Evolutionary conservation across 306 rosid genomes (phyloP).

Genomic region (Fagus sylvatica): DNA sequence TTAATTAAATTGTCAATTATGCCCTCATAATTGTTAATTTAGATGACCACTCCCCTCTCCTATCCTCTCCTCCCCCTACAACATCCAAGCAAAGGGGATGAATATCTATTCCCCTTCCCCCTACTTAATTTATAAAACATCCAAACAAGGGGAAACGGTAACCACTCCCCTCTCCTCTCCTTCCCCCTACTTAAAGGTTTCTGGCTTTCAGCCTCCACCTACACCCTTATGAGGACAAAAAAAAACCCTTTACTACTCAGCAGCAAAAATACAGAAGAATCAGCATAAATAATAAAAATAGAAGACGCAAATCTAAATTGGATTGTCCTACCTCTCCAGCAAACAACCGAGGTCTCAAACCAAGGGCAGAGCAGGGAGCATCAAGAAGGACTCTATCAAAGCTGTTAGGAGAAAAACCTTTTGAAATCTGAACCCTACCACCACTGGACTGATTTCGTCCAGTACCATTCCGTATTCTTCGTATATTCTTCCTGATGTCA

Average conservation of each 20-base stretch:
- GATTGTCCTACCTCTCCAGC: constrained; percentile 71
- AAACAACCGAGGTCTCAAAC: constrained; percentile 90
- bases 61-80: too few species aligned
- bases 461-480: constrained; percentile 72
- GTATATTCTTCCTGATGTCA: constrained; percentile 62
- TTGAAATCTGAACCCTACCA: constrained; percentile 72
- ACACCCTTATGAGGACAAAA: neutral
- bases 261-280: neutral
- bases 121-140: too few species aligned
- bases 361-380: constrained; percentile 98
- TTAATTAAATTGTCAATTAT: too few species aligned
- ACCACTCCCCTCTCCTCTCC: too few species aligned
- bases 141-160: too few species aligned
- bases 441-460: constrained; percentile 82
- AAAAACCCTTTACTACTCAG: neutral
- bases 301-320: neutral
- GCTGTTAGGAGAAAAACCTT: constrained; percentile 82
- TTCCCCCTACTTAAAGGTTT: too few species aligned
- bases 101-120: too few species aligned
- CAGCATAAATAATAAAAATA: neutral
- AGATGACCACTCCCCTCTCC: too few species aligned
- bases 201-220: too few species aligned
- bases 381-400: constrained; percentile 98
- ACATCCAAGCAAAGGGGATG: too few species aligned
- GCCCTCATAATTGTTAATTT: too few species aligned